Percentiles rank a stretch among this genome's conserved stretches.
Evolutionary conservation across 805 yeast species (phyloP).

Genomic region (Ogataea henricii): DNA sequence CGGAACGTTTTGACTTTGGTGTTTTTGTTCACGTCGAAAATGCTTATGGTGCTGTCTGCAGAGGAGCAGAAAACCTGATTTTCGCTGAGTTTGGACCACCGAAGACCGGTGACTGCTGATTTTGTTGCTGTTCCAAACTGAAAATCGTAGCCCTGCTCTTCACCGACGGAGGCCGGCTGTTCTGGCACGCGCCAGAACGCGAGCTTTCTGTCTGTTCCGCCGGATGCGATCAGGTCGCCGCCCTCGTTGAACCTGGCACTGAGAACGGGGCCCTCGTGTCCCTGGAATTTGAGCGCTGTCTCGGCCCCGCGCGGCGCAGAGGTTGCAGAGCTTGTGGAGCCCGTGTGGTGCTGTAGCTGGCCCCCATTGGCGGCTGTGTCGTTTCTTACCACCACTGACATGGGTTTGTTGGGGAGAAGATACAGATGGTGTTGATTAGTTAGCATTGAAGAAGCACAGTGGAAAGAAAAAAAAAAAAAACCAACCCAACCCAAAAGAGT

Average conservation of each 20-base stretch:
- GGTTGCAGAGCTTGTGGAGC: neutral
- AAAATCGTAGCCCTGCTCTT: constrained; percentile 18
- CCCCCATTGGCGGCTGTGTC: neutral
- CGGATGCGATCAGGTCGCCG: constrained; percentile 60
- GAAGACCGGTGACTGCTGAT: constrained; percentile 60
- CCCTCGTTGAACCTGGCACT: constrained; percentile 51
- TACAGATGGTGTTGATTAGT: no score
- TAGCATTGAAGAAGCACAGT: no score
- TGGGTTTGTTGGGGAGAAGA: neutral
- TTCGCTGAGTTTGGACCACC: constrained; percentile 52
- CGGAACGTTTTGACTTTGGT: constrained; percentile 51
- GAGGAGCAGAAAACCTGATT: constrained; percentile 49
- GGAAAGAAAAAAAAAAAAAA: no score
- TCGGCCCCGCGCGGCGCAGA: neutral
- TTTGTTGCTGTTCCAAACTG: constrained; percentile 42
- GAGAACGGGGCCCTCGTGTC: constrained; percentile 57
- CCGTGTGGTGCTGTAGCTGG: neutral
- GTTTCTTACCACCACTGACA: constrained; percentile 4
- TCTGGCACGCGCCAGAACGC: constrained; percentile 33
- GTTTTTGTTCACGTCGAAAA: constrained; percentile 66
- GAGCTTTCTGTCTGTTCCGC: constrained; percentile 58
- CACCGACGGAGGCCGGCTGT: constrained; percentile 10
- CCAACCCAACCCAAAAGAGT: no score
- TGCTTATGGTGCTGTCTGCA: constrained; percentile 61
- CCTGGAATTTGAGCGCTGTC: constrained; percentile 39